Conservation (phyloP, 2,329 filamentous ascomycete species). For the Tolypocladium cylindrosporum region DNA sequence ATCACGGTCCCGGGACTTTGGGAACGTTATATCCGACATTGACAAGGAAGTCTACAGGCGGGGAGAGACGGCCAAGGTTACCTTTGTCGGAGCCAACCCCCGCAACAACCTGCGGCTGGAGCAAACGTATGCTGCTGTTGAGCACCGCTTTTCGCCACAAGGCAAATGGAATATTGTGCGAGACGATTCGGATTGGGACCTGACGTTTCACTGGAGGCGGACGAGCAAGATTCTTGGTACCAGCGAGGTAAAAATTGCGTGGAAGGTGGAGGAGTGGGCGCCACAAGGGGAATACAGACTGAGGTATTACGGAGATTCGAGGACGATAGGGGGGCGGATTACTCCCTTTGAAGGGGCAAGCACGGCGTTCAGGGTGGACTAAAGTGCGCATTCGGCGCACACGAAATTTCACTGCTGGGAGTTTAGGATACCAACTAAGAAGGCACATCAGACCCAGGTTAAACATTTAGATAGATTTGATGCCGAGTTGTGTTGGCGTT, state of each 20-base stretch:
- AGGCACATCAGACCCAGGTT: neutral
- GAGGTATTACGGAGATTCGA: constrained; percentile 73
- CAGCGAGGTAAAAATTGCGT: constrained; percentile 65
- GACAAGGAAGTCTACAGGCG: constrained; percentile 34
- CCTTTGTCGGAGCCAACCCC: constrained; percentile 79
- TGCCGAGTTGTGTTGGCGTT: neutral
- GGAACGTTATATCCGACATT: constrained; percentile 50
- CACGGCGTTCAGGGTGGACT: constrained; percentile 31
- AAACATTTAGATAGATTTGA: neutral
- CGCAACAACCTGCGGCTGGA: constrained; percentile 76
- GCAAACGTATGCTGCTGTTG: constrained; percentile 66
- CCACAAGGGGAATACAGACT: constrained; percentile 60
- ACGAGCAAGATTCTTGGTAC: constrained; percentile 60
- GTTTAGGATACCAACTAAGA: neutral
- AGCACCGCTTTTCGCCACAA: constrained; percentile 27
- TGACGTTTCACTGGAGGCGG: constrained; percentile 71
- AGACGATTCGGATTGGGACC: constrained; percentile 73
- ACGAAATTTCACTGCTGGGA: neutral
- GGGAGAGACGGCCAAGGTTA: constrained; percentile 52
- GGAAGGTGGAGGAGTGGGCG: constrained; percentile 61
- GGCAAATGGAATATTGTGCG: constrained; percentile 54
- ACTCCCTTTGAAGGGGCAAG: constrained; percentile 60
- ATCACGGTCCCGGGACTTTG: constrained; percentile 57
- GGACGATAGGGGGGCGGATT: constrained; percentile 45
- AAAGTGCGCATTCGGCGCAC: neutral